Evolutionary conservation across 257 asterid species (phyloP), one percentile per base, ranked within the genome.

Genomic region (Solanum medicagineum): DNA sequence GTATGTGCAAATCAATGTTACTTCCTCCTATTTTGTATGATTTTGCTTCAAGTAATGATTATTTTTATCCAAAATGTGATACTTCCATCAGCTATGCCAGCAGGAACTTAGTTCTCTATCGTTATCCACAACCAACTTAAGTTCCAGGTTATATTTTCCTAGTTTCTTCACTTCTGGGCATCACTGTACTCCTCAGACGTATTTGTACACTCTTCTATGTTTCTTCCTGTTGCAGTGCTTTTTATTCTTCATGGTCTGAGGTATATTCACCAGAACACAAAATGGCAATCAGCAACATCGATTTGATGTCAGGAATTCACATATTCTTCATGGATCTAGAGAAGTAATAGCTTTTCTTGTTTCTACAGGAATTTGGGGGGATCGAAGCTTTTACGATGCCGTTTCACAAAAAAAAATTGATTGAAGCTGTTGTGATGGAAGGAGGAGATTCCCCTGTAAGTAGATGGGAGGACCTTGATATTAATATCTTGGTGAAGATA

Each of bases 381-480:
- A 6, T 71, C 20, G 56, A 69, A 84, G 83, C 63, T 85, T n/a
- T 66, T 12, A 36, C 6, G 13, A 47, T 47, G 56, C 6, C 13
- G 5, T 51, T 51, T 13, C 56, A 4, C 13, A 53, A 53, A 13
- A 53, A 13, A 4, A 13, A 2, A 0, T 1, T 12, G 56, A 53
- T 53, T 53, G 56, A 5, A 53, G 56, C 17, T 51, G 17, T 53
- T 42, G 86, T 82, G 49, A 95, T 93, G 97, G 95, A 93, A 42
- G 93, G 88, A 10, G 71, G 75, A 3, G 85, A 83, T 83, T 73
- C 80, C 65, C 81, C 44, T 60, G 85, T 62, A 80, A 90, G 92
- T 86, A 89, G 85, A 88, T 95, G 98, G 98, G 93, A 92, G 89
- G 95, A 95, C 86, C 89, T 95, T 92, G 92, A 93, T 87, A 91